Evolutionary conservation across 345 rosid genomes (phyloP).

Genomic region (Eucalyptus guilfoylei): DNA sequence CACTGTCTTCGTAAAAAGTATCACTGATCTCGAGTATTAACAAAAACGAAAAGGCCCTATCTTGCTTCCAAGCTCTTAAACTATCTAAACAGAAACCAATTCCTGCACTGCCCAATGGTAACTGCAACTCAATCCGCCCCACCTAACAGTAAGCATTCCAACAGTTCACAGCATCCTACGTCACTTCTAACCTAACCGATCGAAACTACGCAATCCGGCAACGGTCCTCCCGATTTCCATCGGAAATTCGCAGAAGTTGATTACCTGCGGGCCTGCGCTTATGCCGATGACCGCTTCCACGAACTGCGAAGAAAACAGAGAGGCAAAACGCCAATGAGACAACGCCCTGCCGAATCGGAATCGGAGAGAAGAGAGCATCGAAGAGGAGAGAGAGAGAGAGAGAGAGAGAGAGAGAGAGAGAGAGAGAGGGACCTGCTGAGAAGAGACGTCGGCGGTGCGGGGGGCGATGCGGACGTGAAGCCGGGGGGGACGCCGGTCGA

Average conservation of each 20-base stretch:
- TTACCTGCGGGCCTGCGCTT: conserved; percentile 50
- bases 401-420: background rate
- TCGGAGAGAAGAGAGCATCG: background rate
- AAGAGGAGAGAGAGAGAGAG: background rate
- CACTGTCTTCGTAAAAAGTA: background rate
- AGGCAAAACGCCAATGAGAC: background rate
- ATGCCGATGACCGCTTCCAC: conserved; percentile 74
- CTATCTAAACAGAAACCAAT: background rate
- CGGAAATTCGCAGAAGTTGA: background rate
- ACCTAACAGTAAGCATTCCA: background rate
- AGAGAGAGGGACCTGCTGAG: conserved; percentile 52
- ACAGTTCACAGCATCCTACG: background rate
- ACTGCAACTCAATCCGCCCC: background rate
- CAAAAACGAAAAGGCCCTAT: background rate
- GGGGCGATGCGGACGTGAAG: conserved; percentile 61
- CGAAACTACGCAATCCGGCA: background rate
- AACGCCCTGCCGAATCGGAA: background rate
- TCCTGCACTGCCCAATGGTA: background rate
- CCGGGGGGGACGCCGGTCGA: conserved; percentile 56
- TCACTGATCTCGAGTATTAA: background rate
- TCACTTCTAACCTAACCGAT: background rate
- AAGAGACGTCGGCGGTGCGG: conserved; percentile 85
- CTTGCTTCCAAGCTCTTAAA: background rate
- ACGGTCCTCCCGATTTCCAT: background rate
- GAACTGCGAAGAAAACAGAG: conserved; percentile 33